These are phyloP conservation scores for Stevia rebaudiana DNA, from an alignment of 140 eudicot species.

Conservation along the genomic window DNA sequence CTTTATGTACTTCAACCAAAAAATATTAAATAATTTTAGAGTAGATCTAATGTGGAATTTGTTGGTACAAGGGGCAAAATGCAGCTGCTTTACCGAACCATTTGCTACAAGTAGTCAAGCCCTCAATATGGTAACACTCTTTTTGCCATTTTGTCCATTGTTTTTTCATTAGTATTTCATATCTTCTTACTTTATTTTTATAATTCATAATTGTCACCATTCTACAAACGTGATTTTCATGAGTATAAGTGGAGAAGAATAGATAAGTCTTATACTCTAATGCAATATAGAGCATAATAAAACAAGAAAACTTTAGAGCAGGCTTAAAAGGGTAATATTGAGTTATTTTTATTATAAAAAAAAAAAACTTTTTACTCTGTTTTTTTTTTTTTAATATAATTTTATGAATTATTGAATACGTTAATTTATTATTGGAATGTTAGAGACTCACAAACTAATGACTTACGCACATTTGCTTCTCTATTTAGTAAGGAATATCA, in stretches of 20 bases:
- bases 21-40: too few relatives aligned
- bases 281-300: not conserved
- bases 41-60: constrained; percentile 15
- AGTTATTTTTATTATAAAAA: too few relatives aligned
- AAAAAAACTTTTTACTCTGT: too few relatives aligned
- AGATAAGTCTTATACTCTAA: not conserved
- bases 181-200: not conserved
- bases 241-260: not conserved
- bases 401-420: too few relatives aligned
- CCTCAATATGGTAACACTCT: constrained; percentile 9
- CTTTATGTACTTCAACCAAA: constrained; percentile 5
- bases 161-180: not conserved
- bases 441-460: too few relatives aligned
- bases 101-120: constrained; percentile 20
- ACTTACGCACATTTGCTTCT: too few relatives aligned
- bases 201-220: not conserved
- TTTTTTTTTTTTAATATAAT: too few relatives aligned
- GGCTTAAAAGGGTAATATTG: too few relatives aligned
- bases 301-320: not conserved
- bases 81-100: constrained; percentile 25
- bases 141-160: constrained; percentile 10
- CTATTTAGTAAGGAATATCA: too few relatives aligned
- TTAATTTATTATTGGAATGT: too few relatives aligned
- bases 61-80: constrained; percentile 25
- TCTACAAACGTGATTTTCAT: not conserved